Evolutionary conservation across 495 filamentous ascomycete genomes (phyloP), one percentile per base, ranked within the genome.

Genomic region (Hypoxylon cercidicola): DNA sequence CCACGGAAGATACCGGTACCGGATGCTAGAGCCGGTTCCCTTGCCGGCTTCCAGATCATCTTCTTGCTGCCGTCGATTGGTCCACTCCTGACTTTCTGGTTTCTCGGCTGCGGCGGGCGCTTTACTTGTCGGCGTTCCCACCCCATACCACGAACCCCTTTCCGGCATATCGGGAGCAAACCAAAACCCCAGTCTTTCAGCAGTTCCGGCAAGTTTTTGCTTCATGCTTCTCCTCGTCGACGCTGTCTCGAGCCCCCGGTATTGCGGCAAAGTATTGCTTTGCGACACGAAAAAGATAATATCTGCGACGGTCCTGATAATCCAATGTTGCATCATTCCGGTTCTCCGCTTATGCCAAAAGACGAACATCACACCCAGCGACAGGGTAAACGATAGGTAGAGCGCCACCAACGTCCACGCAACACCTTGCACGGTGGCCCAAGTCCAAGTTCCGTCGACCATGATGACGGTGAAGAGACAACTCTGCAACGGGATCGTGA

Each of bases 181-280:
- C 93, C 93, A 97, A 72, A 96, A 96, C 6, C 93, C 91, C 21
- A 97, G 82, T 20, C 87, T 83, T 55, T 93, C 85, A 9, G 81
- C 74, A 35, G 84, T 82, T 11, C 78, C 77, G 25, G 76, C 72
- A 11, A 91, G 78, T 16, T 79, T 77, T 19, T 76, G 60, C 48
- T 68, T 79, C 54, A 83, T 79, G 69, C 79, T 44, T 66, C 76
- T 63, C 78, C 83, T 46, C 73, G 85, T 75, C 83, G 89, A 13
- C 78, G 87, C 63, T 77, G 83, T 59, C 81, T 85, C 79, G 83
- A 78, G 77, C 13, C 79, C 78, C 11, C 68, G 69, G 62, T 83
- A 95, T 62, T 90, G 89, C 34, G 79, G 79, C 30, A 92, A 77
- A 11, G 87, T 86, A 73, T 97, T 97, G 35, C 91, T 92, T 43